phyloP scores from a whole-genome alignment of 2,329 filamentous ascomycete species.

The Cryoendolithus antarcticus region DNA sequence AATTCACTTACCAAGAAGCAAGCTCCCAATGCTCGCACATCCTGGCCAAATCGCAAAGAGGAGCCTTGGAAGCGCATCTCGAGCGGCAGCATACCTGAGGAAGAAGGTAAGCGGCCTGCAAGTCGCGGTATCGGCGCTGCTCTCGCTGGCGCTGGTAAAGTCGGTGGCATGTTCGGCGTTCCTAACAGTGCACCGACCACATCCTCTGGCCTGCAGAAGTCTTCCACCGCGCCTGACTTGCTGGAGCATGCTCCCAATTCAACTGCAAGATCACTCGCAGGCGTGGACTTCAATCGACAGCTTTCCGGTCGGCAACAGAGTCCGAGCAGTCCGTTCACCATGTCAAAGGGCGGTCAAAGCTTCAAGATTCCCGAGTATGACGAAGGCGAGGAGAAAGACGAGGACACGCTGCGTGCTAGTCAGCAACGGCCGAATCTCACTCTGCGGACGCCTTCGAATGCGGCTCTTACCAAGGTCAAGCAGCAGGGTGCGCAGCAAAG shows the following conservation, averaged over 20 bases:
- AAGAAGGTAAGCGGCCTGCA: conserved; percentile 13
- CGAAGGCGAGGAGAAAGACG: conserved; percentile 23
- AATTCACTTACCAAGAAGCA: conserved; percentile 71
- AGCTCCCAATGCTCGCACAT: conserved; percentile 36
- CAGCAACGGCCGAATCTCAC: conserved; percentile 27
- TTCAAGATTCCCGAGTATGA: conserved; percentile 65
- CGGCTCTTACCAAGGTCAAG: conserved; percentile 25
- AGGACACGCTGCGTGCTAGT: conserved; percentile 21
- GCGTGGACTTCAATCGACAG: conserved; percentile 27
- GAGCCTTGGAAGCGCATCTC: conserved; percentile 29
- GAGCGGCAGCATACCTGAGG: conserved; percentile 30
- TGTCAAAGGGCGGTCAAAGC: conserved; percentile 50
- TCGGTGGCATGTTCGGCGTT: conserved; percentile 33
- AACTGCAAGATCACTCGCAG: conserved; percentile 12
- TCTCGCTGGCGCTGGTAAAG: conserved; percentile 48
- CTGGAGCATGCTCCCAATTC: conserved; percentile 8
- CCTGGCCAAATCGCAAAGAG: conserved; percentile 22
- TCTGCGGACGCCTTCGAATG: conserved; percentile 27
- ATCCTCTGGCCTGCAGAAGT: conserved; percentile 17
- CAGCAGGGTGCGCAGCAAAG: conserved; percentile 8
- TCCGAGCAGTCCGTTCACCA: conserved; percentile 44
- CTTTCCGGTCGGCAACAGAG: conserved; percentile 41
- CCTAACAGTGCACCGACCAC: conserved; percentile 13
- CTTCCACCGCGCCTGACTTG: conserved; percentile 16
- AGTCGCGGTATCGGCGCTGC: conserved; percentile 50